These are phyloP conservation scores for Boletus tylopilopsis DNA, from an alignment of 768 basidiomycete species.

Conservation along the genomic window DNA sequence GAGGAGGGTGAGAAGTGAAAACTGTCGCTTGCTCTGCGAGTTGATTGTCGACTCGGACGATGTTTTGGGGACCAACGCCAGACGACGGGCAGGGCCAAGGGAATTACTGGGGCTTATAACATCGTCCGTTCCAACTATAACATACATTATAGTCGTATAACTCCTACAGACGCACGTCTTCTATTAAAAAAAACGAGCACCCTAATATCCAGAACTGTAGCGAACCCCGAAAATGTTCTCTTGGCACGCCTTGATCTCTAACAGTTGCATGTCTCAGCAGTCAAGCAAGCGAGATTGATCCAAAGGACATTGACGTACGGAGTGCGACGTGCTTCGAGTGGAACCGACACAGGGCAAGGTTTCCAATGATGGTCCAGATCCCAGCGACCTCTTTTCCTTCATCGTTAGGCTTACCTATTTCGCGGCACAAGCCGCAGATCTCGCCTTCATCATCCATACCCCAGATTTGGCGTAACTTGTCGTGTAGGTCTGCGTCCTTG, in stretches of 20 bases:
- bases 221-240: constrained; percentile 38
- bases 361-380: constrained; percentile 62
- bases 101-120: too few species aligned
- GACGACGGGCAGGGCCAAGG: too few species aligned
- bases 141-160: too few species aligned
- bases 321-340: constrained; percentile 64
- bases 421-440: constrained; percentile 34
- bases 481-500: constrained; percentile 17
- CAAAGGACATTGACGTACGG: constrained; percentile 43
- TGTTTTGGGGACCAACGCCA: too few species aligned
- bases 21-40: too few species aligned
- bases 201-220: constrained; percentile 5
- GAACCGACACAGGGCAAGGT: constrained; percentile 60
- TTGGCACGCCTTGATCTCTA: constrained; percentile 70
- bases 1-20: too few species aligned
- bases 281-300: background rate
- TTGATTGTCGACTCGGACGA: too few species aligned
- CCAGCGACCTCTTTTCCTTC: constrained; percentile 17
- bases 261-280: background rate
- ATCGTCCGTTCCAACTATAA: too few species aligned
- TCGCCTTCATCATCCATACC: constrained; percentile 33
- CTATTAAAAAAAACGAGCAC: background rate
- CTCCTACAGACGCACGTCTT: too few species aligned
- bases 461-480: constrained; percentile 26
- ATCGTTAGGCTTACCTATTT: constrained; percentile 39